These are phyloP conservation scores for Heimioporus sp. DNA, from an alignment of 768 basidiomycete species.

Conservation along the genomic window DNA sequence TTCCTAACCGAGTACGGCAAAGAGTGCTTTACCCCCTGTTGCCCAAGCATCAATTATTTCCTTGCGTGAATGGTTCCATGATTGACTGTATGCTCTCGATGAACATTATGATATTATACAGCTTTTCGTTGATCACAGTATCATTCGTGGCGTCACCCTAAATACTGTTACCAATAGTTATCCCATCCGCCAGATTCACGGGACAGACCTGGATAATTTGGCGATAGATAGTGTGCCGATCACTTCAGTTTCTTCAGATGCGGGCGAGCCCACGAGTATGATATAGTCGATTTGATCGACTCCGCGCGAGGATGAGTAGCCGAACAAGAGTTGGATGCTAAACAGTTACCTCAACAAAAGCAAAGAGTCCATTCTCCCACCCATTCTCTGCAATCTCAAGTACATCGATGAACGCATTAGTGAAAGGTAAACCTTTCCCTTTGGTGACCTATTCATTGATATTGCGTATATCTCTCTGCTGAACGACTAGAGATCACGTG, in stretches of 20 bases:
- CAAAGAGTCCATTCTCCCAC: slow-evolving; percentile 20
- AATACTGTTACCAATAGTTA: not conserved
- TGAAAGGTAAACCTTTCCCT: slow-evolving; percentile 30
- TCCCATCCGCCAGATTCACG: not conserved
- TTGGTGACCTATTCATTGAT: slow-evolving; percentile 38
- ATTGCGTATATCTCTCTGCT: slow-evolving; percentile 38
- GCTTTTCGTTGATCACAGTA: slow-evolving; percentile 21
- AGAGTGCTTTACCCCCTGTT: slow-evolving; percentile 11
- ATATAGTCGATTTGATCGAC: slow-evolving; percentile 34
- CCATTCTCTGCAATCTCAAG: slow-evolving; percentile 32
- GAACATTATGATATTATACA: slow-evolving; percentile 18
- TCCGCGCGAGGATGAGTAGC: not conserved
- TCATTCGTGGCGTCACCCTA: slow-evolving; percentile 37
- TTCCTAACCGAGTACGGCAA: not conserved
- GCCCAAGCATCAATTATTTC: slow-evolving; percentile 22
- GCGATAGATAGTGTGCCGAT: slow-evolving; percentile 20
- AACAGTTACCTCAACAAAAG: slow-evolving; percentile 34
- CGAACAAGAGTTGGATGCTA: not conserved
- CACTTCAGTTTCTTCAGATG: slow-evolving; percentile 7
- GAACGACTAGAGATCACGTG: slow-evolving; percentile 37
- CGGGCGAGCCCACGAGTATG: slow-evolving; percentile 24
- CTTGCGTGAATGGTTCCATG: slow-evolving; percentile 15
- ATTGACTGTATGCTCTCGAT: slow-evolving; percentile 18
- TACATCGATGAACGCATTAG: slow-evolving; percentile 46
- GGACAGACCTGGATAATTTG: slow-evolving; percentile 25